These are phyloP conservation scores for Colletotrichum magnum DNA, from an alignment of 2,329 filamentous ascomycete genomes.

Conservation along the genomic window DNA sequence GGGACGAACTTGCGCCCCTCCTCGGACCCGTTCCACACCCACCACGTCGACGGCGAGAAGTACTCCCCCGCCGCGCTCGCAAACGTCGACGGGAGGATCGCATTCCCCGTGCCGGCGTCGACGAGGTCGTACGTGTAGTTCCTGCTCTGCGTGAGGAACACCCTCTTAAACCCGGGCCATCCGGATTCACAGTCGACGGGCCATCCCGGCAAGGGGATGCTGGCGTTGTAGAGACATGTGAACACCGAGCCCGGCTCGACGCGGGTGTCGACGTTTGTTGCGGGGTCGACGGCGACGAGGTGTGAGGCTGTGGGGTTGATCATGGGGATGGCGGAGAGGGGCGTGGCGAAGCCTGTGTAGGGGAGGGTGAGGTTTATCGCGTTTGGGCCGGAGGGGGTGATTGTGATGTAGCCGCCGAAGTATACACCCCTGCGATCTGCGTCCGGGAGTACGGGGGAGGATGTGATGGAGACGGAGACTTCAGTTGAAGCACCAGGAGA, in stretches of 20 bases:
- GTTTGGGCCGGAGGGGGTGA: background rate
- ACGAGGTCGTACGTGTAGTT: background rate
- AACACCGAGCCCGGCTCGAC: background rate
- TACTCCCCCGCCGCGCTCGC: background rate
- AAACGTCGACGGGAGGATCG: background rate
- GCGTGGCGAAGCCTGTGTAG: slow-evolving; percentile 1
- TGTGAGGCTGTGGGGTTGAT: background rate
- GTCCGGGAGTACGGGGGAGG: background rate
- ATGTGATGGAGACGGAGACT: background rate
- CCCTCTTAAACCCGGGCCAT: background rate
- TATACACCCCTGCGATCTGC: background rate
- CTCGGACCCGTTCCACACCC: slow-evolving; percentile 14
- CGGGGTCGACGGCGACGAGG: background rate
- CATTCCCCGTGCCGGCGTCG: background rate
- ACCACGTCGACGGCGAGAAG: slow-evolving; percentile 1
- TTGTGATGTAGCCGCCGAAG: background rate
- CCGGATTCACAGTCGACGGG: background rate
- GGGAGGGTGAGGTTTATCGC: background rate
- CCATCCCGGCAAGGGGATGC: background rate
- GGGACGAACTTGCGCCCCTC: slow-evolving; percentile 12
- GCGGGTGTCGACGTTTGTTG: background rate
- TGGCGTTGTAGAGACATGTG: background rate
- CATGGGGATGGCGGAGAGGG: background rate
- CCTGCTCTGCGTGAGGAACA: background rate
- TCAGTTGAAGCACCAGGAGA: background rate